Conservation (phyloP, 257 asterid species). For the Solanum paucissectum region DNA sequence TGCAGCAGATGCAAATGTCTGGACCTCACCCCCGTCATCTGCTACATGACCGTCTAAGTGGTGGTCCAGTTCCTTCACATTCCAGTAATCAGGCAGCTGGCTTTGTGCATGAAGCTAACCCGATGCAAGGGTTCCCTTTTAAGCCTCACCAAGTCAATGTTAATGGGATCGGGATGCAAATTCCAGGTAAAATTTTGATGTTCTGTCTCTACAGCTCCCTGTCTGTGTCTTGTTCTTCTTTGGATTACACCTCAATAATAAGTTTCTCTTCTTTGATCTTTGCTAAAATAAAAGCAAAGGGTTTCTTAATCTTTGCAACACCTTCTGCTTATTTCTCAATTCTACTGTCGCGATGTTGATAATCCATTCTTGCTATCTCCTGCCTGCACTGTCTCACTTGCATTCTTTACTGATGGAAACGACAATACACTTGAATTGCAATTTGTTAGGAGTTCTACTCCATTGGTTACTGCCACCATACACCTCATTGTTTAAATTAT, state of each 20-base stretch:
- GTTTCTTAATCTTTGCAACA: neutral
- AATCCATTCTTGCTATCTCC: neutral
- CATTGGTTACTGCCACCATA: neutral
- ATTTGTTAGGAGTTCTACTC: neutral
- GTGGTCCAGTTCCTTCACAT: conserved; percentile 29
- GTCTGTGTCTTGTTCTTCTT: neutral
- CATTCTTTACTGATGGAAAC: neutral
- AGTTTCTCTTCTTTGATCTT: neutral
- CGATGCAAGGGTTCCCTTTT: conserved; percentile 47
- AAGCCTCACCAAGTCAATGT: conserved; percentile 39
- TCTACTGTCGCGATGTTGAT: neutral
- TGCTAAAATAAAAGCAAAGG: neutral
- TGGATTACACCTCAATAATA: neutral
- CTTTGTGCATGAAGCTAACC: conserved; percentile 43
- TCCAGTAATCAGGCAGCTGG: conserved; percentile 43
- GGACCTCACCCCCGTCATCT: conserved; percentile 39
- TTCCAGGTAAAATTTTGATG: conserved; percentile 38
- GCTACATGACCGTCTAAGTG: conserved; percentile 38
- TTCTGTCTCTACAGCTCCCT: neutral
- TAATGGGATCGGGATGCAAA: conserved; percentile 40
- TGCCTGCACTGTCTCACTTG: neutral
- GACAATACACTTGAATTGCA: neutral
- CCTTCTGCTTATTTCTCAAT: neutral
- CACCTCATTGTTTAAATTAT: neutral
- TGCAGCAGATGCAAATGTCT: conserved; percentile 62